phyloP scores from a whole-genome alignment of 2,329 filamentous ascomycete species.

The Cordyceps tenuipes region DNA sequence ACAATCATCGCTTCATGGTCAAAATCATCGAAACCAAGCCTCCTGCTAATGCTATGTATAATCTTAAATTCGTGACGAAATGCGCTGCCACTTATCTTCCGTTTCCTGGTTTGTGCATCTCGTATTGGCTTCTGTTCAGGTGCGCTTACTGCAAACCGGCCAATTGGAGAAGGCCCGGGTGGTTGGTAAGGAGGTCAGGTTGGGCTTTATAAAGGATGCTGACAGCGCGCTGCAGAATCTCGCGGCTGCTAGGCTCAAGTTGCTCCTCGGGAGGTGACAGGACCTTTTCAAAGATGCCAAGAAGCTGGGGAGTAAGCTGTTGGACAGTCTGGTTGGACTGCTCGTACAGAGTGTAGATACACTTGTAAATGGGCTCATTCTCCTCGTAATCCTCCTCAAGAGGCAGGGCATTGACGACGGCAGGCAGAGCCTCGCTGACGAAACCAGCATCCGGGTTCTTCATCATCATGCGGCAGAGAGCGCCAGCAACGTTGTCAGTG shows the following conservation, averaged over 20 bases:
- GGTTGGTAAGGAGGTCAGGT: slow-evolving; percentile 23
- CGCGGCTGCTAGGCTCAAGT: slow-evolving; percentile 62
- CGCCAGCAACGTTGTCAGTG: slow-evolving; percentile 88
- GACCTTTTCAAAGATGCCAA: slow-evolving; percentile 66
- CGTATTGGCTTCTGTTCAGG: neutral
- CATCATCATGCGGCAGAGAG: slow-evolving; percentile 84
- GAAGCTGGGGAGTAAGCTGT: slow-evolving; percentile 59
- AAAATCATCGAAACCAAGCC: slow-evolving; percentile 10
- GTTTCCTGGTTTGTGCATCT: neutral
- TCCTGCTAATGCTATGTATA: slow-evolving; percentile 6
- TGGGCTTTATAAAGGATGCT: slow-evolving; percentile 33
- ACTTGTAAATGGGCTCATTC: slow-evolving; percentile 87
- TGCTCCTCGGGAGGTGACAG: slow-evolving; percentile 65
- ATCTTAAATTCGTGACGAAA: slow-evolving; percentile 4
- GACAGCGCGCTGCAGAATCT: slow-evolving; percentile 57
- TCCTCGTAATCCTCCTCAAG: slow-evolving; percentile 92
- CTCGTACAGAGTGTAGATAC: slow-evolving; percentile 79
- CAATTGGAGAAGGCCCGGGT: slow-evolving; percentile 24
- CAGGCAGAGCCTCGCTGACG: slow-evolving; percentile 71
- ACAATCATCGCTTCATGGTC: slow-evolving; percentile 11
- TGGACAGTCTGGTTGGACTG: slow-evolving; percentile 60
- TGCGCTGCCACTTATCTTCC: neutral
- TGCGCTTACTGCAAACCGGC: slow-evolving; percentile 18
- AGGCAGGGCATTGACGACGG: slow-evolving; percentile 69
- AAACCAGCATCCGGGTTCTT: slow-evolving; percentile 79